Conservation (phyloP, 2,329 filamentous ascomycete species). For the Diaporthe citrichinensis region DNA sequence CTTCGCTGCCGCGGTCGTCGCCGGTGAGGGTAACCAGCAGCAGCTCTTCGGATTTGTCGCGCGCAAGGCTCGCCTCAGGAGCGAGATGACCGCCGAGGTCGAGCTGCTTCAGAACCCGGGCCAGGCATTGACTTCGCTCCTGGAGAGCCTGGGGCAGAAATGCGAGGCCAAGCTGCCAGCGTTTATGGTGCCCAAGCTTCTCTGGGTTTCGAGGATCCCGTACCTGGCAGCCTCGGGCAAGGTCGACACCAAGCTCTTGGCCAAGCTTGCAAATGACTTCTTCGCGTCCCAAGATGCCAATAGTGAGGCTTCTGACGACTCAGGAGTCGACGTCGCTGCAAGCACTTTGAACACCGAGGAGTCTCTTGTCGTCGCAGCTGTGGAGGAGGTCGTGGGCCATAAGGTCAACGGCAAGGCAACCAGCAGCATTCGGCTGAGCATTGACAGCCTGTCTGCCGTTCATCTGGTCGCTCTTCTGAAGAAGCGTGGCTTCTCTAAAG, state of each 20-base stretch:
- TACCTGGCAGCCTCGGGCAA: conserved; percentile 44
- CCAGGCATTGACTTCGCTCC: conserved; percentile 17
- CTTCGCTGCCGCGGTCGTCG: conserved; percentile 40
- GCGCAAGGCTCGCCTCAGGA: conserved; percentile 36
- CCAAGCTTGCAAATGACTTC: conserved; percentile 24
- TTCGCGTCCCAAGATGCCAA: conserved; percentile 16
- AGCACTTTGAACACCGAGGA: conserved; percentile 29
- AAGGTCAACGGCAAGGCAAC: conserved; percentile 25
- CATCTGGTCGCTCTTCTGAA: conserved; percentile 52
- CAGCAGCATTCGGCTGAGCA: conserved; percentile 52
- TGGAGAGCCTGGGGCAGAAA: conserved; percentile 31
- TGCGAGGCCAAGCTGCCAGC: conserved; percentile 42
- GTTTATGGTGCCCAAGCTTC: conserved; percentile 45
- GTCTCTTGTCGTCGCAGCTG: conserved; percentile 34
- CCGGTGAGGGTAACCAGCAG: conserved; percentile 34
- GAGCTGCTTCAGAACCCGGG: conserved; percentile 34
- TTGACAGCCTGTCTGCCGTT: conserved; percentile 56
- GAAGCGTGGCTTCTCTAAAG: conserved; percentile 50
- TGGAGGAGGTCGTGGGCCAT: conserved; percentile 39
- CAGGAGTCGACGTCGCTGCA: conserved; percentile 31
- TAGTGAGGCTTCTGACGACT: conserved; percentile 21
- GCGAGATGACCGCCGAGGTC: conserved; percentile 38
- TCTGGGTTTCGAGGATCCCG: conserved; percentile 44
- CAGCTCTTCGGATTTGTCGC: conserved; percentile 42
- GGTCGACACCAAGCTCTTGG: conserved; percentile 41